Evolutionary conservation across 2,329 filamentous ascomycete species (phyloP), one percentile per base, ranked within the genome.

Genomic region (Dryadomyces sulphureus): DNA sequence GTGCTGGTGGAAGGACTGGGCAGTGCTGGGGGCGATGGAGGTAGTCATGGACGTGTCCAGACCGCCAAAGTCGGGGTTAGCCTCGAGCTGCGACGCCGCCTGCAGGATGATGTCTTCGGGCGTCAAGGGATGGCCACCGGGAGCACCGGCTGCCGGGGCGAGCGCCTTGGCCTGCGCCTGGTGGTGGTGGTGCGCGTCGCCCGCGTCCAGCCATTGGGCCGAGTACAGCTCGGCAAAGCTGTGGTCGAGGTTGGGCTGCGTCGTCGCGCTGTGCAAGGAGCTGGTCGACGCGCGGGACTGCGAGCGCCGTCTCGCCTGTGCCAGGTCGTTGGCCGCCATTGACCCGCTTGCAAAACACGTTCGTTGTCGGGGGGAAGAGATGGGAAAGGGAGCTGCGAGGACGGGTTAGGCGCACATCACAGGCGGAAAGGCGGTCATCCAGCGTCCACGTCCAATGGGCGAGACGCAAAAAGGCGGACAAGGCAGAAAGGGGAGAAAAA

Each of bases 61-160:
- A 46, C 65, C 54, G 53, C 39, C 16, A 36, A 68, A 74, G 17
- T 66, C 63, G 45, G 67, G 67, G 39, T 64, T 65, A 41, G 65
- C 62, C 51, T 75, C 71, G 55, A 79, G 66, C 51, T 77, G 75
- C 20, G 69, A 66, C 24, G 71, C 68, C 17, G 72, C 70, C 47
- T 76, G 72, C 50, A 80, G 62, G 41, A 80, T 70, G 62, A 79
- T 69, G 49, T 76, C 74, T 53, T 79, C 76, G 21, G 72, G 62
- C 3, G 72, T 68, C 64, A 79, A 67, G 45, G 69, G 67, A 27
- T 65, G 60, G 30, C 59, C 55, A 7, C 59, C 57, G 16, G 60
- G 55, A 2, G 24, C 40, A 2, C 20, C 32, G 7, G 38, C 22
- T 7, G 38, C 21, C 17, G 21, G 25, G 7, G 45, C 25, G 6